phyloP scores from a whole-genome alignment of 345 rosid genomes.

The Brassica rapa region DNA sequence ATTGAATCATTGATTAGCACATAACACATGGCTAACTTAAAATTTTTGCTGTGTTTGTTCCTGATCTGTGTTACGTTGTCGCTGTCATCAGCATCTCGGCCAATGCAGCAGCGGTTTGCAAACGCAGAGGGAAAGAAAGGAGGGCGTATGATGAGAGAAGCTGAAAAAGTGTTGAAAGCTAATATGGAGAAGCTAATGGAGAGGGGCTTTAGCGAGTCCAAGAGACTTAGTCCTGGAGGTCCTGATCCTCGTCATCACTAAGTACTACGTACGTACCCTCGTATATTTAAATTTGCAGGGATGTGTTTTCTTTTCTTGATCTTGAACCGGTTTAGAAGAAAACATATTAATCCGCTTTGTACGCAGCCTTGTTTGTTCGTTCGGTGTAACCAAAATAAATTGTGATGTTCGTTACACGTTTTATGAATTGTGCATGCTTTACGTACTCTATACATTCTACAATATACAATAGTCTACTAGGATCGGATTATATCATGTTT shows the following conservation, averaged over 20 bases:
- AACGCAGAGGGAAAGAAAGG: slow-evolving; percentile 11
- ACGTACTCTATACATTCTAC: background rate
- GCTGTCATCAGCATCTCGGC: slow-evolving; percentile 39
- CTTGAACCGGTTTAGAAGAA: slow-evolving; percentile 27
- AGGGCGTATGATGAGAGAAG: slow-evolving; percentile 46
- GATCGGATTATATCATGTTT: background rate
- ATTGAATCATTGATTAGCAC: background rate
- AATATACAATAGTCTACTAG: background rate
- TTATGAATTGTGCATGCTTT: background rate
- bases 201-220: slow-evolving; percentile 38
- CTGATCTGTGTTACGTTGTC: slow-evolving; percentile 43
- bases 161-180: slow-evolving; percentile 46
- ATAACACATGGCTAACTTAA: slow-evolving; percentile 33
- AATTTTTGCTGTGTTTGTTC: slow-evolving; percentile 32
- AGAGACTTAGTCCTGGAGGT: slow-evolving; percentile 65
- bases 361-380: slow-evolving; percentile 15
- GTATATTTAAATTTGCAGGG: background rate
- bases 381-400: slow-evolving; percentile 4
- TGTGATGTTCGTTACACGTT: background rate
- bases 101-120: slow-evolving; percentile 6
- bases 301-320: slow-evolving; percentile 17
- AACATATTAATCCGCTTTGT: slow-evolving; percentile 8
- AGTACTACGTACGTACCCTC: background rate
- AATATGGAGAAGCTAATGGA: slow-evolving; percentile 48
- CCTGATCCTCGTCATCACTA: slow-evolving; percentile 71